phyloP scores from a whole-genome alignment of 176 grass and related monocot species.

The Oropetium thomaeum region DNA sequence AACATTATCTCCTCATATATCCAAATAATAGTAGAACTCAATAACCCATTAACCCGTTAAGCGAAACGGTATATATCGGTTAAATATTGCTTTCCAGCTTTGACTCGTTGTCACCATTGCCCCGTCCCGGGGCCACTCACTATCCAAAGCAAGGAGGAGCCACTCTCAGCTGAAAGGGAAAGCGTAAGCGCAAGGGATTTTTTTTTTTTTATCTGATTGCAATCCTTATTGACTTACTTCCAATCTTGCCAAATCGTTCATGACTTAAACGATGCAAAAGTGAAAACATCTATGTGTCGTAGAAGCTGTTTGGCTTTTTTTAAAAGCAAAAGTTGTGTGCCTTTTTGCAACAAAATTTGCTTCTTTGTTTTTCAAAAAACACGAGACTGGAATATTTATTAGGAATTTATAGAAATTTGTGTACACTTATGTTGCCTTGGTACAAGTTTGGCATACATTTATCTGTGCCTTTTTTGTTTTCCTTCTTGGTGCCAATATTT shows the following conservation, averaged over 20 bases:
- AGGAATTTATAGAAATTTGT: neutral
- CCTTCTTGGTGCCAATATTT: neutral
- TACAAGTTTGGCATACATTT: no score
- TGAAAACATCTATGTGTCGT: neutral
- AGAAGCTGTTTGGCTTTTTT: conserved; percentile 24
- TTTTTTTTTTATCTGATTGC: conserved; percentile 21
- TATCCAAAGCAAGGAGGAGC: neutral
- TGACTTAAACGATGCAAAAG: neutral
- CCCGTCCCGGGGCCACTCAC: conserved; percentile 6
- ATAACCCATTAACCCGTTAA: neutral
- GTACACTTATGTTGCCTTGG: neutral
- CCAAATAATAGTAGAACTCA: neutral
- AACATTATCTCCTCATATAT: neutral
- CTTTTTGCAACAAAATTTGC: conserved; percentile 1
- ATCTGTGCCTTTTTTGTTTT: neutral
- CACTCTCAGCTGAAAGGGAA: neutral
- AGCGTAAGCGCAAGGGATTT: neutral
- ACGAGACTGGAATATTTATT: neutral
- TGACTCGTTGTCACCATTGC: neutral
- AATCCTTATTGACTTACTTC: neutral
- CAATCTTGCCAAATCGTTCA: neutral
- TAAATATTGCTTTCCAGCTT: conserved; percentile 32
- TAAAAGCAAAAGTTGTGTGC: conserved; percentile 18
- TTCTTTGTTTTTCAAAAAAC: neutral
- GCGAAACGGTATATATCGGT: neutral